Conservation (phyloP, 441 rosid species). For the Bruguiera hainesii region DNA sequence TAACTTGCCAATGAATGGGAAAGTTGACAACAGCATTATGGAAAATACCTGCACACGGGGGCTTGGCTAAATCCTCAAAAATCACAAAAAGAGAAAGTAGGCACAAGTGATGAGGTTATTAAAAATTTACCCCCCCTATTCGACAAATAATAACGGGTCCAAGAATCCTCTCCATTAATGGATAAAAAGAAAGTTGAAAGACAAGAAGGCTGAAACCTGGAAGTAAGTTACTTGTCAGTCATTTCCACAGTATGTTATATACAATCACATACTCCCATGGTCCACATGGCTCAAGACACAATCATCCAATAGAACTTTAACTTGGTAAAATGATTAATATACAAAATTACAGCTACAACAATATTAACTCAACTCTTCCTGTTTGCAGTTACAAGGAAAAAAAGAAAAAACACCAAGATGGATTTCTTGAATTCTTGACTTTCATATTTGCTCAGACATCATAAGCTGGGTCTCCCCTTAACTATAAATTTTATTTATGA, state of each 20-base stretch:
- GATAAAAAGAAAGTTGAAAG: slow-evolving; percentile 57
- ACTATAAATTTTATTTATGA: too few species aligned
- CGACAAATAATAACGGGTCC: slow-evolving; percentile 56
- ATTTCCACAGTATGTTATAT: not conserved
- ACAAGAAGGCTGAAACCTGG: slow-evolving; percentile 71
- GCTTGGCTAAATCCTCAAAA: not conserved
- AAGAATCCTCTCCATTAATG: slow-evolving; percentile 45
- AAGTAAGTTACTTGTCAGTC: slow-evolving; percentile 19
- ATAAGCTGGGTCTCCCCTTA: too few species aligned
- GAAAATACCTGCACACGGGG: slow-evolving; percentile 43
- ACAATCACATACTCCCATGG: too few species aligned
- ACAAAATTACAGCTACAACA: too few species aligned
- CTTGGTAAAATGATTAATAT: too few species aligned
- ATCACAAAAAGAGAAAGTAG: not conserved
- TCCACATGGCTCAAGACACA: too few species aligned
- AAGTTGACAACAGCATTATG: slow-evolving; percentile 55
- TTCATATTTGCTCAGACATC: too few species aligned
- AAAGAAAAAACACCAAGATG: too few species aligned
- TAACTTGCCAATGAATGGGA: slow-evolving; percentile 57
- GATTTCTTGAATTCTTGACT: too few species aligned
- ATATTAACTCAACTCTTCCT: too few species aligned
- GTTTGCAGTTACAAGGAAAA: too few species aligned
- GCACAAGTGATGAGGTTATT: not conserved
- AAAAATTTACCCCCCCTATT: slow-evolving; percentile 52
- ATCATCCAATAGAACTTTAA: too few species aligned